A percentile compares a stretch with the other conserved stretches of the same genome.
Conservation (phyloP, 768 basidiomycete genomes). For the Mycena venus region DNA sequence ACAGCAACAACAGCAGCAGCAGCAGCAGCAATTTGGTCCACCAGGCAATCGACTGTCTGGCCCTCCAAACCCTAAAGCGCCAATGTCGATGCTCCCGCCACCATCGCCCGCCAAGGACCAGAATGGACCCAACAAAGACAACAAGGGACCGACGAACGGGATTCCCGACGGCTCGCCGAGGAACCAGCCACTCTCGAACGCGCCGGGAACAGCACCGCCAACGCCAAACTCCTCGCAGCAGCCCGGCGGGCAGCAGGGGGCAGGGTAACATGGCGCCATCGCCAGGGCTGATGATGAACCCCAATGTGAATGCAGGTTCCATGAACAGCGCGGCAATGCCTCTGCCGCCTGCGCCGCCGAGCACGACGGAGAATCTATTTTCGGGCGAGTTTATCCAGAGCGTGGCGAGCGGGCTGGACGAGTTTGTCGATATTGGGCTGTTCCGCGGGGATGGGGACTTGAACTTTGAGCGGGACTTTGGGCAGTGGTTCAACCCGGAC, state of each 20-base stretch:
- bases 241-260: conserved; percentile 29
- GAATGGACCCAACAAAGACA: conserved; percentile 46
- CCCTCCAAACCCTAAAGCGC: conserved; percentile 43
- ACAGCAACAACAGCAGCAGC: conserved; percentile 31
- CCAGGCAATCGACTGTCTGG: conserved; percentile 46
- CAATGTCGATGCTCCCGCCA: conserved; percentile 65
- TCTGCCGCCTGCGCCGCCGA: conserved; percentile 24
- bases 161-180: conserved; percentile 57
- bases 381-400: conserved; percentile 61
- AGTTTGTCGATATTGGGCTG: conserved; percentile 52
- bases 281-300: conserved; percentile 42
- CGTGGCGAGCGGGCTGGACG: conserved; percentile 55
- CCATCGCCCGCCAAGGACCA: conserved; percentile 63
- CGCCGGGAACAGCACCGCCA: conserved; percentile 44
- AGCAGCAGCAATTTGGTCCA: conserved; percentile 43
- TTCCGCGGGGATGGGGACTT: conserved; percentile 64
- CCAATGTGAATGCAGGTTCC: conserved; percentile 28
- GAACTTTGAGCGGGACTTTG: conserved; percentile 82
- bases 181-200: conserved; percentile 48
- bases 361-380: conserved; percentile 38
- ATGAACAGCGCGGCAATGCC: conserved; percentile 32
- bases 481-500: conserved; percentile 80
- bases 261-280: conserved; percentile 42
- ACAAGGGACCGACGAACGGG: conserved; percentile 45
- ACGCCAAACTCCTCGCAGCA: conserved; percentile 42